Conservation (phyloP, 148 eudicot genomes). For the Spergularia bocconei region DNA sequence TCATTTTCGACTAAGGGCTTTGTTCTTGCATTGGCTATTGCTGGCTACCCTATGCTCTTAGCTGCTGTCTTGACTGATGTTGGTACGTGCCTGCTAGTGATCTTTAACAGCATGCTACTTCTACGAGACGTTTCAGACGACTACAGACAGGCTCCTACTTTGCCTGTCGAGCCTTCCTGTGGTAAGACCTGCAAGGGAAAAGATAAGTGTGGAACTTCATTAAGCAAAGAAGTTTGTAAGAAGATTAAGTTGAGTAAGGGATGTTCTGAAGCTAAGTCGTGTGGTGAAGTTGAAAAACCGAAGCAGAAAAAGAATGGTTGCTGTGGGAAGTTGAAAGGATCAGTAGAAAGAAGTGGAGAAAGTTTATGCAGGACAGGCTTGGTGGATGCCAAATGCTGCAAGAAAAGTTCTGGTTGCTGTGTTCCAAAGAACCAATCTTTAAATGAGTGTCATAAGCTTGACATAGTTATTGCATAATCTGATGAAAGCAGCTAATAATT, state of each 20-base stretch:
- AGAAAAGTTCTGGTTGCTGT: conserved; percentile 16
- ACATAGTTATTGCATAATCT: conserved; percentile 17
- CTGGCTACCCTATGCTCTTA: conserved; percentile 42
- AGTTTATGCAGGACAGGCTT: conserved; percentile 3
- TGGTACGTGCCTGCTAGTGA: conserved; percentile 45
- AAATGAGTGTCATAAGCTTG: background rate
- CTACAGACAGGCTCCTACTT: background rate
- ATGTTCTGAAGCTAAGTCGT: conserved; percentile 17
- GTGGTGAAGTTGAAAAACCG: conserved; percentile 7
- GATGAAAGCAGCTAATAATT: too few species aligned
- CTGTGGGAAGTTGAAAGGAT: conserved; percentile 4
- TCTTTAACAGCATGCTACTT: conserved; percentile 45
- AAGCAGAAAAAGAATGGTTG: background rate
- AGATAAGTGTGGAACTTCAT: conserved; percentile 4
- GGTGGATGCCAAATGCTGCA: conserved; percentile 17
- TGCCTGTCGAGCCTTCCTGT: conserved; percentile 7
- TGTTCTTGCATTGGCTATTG: conserved; percentile 38
- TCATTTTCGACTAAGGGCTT: conserved; percentile 37
- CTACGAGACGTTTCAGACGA: conserved; percentile 24
- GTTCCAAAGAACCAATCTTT: conserved; percentile 5
- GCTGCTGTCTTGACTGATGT: conserved; percentile 46
- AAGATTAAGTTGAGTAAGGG: background rate
- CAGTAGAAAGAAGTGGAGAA: background rate
- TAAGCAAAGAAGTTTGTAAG: background rate
- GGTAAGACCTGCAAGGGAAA: conserved; percentile 7